Conservation (phyloP, 2,329 filamentous ascomycete species). For the Didymosphaeria variabile region DNA sequence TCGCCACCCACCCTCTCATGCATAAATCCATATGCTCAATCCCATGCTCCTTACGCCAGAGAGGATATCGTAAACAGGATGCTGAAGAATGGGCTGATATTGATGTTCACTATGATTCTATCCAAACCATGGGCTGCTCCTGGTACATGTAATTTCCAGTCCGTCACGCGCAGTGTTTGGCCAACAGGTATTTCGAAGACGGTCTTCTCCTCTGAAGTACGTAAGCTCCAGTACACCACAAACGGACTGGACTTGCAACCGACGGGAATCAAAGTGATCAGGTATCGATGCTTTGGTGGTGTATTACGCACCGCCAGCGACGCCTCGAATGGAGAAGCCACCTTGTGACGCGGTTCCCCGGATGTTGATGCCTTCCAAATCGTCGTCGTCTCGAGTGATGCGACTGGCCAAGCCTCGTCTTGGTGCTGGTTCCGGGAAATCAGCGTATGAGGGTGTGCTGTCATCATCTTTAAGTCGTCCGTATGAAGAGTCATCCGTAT, state of each 20-base stretch:
- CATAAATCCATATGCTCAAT: not conserved
- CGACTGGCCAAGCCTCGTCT: slow-evolving; percentile 34
- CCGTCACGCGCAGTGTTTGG: not conserved
- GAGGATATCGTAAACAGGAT: not conserved
- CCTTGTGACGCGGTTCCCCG: slow-evolving; percentile 37
- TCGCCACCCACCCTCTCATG: not conserved
- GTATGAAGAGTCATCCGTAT: slow-evolving; percentile 32
- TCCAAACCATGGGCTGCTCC: not conserved
- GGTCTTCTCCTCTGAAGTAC: not conserved
- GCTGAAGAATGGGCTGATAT: not conserved
- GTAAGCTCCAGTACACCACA: not conserved
- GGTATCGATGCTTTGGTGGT: not conserved
- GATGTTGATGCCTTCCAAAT: slow-evolving; percentile 43
- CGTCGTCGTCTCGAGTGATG: slow-evolving; percentile 30
- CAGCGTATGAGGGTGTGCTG: slow-evolving; percentile 34
- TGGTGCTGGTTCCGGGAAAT: slow-evolving; percentile 35
- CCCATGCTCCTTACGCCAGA: slow-evolving; percentile 7
- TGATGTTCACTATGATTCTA: not conserved
- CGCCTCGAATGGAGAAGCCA: slow-evolving; percentile 42
- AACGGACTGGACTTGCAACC: not conserved
- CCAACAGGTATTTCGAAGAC: not conserved
- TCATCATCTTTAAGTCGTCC: slow-evolving; percentile 45
- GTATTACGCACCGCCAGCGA: slow-evolving; percentile 41
- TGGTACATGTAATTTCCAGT: not conserved
- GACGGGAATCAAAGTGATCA: not conserved